Evolutionary conservation across 345 rosid genomes (phyloP), one percentile per base, ranked within the genome.

Genomic region (Noccaea caerulescens): DNA sequence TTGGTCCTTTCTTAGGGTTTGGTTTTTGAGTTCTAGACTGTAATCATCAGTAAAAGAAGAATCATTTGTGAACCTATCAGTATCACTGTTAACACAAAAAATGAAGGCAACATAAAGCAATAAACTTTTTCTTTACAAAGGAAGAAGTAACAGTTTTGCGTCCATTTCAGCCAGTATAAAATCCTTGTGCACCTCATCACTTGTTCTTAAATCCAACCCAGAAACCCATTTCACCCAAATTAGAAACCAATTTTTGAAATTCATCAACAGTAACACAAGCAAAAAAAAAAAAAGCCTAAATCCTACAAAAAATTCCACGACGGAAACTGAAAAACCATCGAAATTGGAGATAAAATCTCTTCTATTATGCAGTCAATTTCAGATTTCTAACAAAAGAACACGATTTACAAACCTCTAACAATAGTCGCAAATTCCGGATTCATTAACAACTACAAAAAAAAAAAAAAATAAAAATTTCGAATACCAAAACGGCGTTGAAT

Each of bases 341-440:
- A 37, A 69, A 46, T 25, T 47, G 49, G 25, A 20, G 30, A 69
- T 12, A 1, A 20, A 5, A 14, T 2, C 0, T n/a, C 5, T 9
- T 16, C 27, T 46, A 5, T 33, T 16, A 33, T 2, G 47, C 65
- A 20, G 14, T 25, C 32, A 69, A 69, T 69, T 69, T 47, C 39
- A 58, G 30, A 46, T 36, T 58, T 4, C 30, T 23, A 13, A 34
- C 18, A 45, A 5, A 69, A 11, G 8, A 46, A 45, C 3, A 69
- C 38, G 38, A 44, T 36, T 68, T 12, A 55, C 32, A 37, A 50
- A 60, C 13, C 58, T 36, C 39, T 6, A 13, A 10, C 7, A 42
- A 14, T 6, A 11, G 23, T 70, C 52, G 68, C 36, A 32, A 47
- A 50, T 27, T 25, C 20, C 23, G 42, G 68, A 59, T 39, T 70